Evolutionary conservation across 106 monocot genomes (phyloP), one percentile per base, ranked within the genome.

Genomic region (Dendrobium nobile): DNA sequence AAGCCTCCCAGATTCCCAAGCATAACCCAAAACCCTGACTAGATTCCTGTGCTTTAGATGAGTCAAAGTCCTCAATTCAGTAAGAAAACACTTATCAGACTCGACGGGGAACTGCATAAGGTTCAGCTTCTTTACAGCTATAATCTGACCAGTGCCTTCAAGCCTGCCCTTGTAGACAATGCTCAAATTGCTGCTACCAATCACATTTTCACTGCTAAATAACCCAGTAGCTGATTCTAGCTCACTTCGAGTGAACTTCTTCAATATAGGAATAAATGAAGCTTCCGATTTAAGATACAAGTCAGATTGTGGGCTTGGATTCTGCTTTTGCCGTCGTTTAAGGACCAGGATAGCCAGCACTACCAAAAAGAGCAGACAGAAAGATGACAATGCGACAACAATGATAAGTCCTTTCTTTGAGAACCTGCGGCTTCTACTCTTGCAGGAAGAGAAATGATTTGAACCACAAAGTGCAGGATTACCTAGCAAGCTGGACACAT

Each of bases 161-260:
- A 90, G 56, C 41, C 73, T 85, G 11, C 88, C 96, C 84, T 87
- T 90, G 79, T 90, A 96, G 18, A 96, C 96, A 20, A 84, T 94
- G 84, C 96, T 97, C 86, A 94, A 47, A 79, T 61, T 87, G 83
- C 96, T 94, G 7, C 83, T 64, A 72, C 96, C 96, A 47, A 97
- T 85, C 79, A 97, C 83, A 74, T 88, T 93, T 42, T 82, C 84
- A 80, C 86, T 80, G 41, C 84, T 87, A 77, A 92, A 97, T 67
- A 76, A 85, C 68, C 84, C 83, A 2, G 94, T 97, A 20, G 88
- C 92, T 20, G 78, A 27, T 22, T 85, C 89, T 59, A 97, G 20
- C 68, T 97, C 90, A 3, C 72, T 77, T 4, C 56, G 37, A 0
- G 90, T 89, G 86, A 90, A 97, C 77, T 83, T 97, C 84, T 84